Evolutionary conservation across 345 rosid genomes (phyloP), one percentile per base, ranked within the genome.

Genomic region (Corchorus olitorius): DNA sequence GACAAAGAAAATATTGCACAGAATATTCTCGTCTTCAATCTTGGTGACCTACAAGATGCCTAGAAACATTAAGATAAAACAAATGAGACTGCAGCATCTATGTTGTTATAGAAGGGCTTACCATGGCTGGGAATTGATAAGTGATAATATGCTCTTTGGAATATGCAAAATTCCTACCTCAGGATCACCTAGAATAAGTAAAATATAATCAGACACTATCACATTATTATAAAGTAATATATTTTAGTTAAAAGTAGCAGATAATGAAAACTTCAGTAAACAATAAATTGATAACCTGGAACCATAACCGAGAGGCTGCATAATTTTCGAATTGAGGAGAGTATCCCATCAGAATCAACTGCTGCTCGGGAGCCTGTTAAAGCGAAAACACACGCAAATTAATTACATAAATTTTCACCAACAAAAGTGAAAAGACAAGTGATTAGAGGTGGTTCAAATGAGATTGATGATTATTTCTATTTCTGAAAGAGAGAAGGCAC

Each of bases 221-320:
- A 27, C 37, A 16, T 33, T 33, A 50, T 8, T 43, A 27, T 69
- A 15, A 50, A 73, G 41, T 8, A 33, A 54, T 8, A 27, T 27
- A 58, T 11, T 72, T 39, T 54, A 20, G 75, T 39, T 20, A 20
- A 55, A 72, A 59, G 56, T 58, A 41, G 49, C 50, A 39, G 17
- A 20, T 20, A 39, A 79, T 50, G 72, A 53, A 74, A 49, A 45
- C 50, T 8, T 46, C 69, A 73, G 39, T 15, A 76, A 49, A 41
- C 8, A 45, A 70, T 19, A 22, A 45, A 65, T 45, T 15, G 54
- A 70, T 66, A 59, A 93, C 98, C 95, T 89, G 97, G 97, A 81
- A 88, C 79, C 82, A 91, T 86, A 81, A 94, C 88, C 81, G 93
- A 82, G 77, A 94, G 85, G 86, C 97, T 86, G 82, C 92, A 93